Conservation (phyloP, 257 asterid species). For the Solanum commersonii region DNA sequence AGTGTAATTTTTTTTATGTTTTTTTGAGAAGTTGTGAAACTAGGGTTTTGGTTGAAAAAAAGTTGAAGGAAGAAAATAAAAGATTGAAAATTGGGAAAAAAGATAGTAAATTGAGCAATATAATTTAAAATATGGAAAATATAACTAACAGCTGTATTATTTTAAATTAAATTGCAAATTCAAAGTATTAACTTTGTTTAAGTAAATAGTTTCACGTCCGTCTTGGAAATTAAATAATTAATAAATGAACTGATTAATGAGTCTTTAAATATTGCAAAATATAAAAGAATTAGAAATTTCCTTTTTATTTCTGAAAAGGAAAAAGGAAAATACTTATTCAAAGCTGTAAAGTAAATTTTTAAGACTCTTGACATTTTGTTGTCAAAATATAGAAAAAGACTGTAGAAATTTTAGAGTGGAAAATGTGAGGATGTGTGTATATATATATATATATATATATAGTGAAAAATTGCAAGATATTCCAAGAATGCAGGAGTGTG, state of each 20-base stretch:
- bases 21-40: constrained; percentile 24
- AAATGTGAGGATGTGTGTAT: neutral
- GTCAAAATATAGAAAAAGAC: neutral
- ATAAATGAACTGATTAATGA: constrained; percentile 28
- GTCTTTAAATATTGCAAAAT: constrained; percentile 31
- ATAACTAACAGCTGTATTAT: constrained; percentile 29
- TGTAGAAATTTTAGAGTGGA: constrained; percentile 17
- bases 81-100: constrained; percentile 13
- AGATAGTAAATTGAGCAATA: neutral
- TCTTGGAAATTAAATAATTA: constrained; percentile 44
- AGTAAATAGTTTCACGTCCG: constrained; percentile 89
- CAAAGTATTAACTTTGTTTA: constrained; percentile 72
- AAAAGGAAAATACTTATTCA: constrained; percentile 17
- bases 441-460: too few species aligned
- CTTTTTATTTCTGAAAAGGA: constrained; percentile 7
- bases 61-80: constrained; percentile 20
- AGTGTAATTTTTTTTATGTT: neutral
- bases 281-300: constrained; percentile 21
- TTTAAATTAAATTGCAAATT: constrained; percentile 34
- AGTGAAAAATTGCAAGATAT: neutral
- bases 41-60: constrained; percentile 54
- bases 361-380: constrained; percentile 59
- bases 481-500: neutral
- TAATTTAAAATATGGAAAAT: constrained; percentile 23
- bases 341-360: constrained; percentile 70